Conservation (phyloP, 257 asterid species). For the Przewalskia tangutica region DNA sequence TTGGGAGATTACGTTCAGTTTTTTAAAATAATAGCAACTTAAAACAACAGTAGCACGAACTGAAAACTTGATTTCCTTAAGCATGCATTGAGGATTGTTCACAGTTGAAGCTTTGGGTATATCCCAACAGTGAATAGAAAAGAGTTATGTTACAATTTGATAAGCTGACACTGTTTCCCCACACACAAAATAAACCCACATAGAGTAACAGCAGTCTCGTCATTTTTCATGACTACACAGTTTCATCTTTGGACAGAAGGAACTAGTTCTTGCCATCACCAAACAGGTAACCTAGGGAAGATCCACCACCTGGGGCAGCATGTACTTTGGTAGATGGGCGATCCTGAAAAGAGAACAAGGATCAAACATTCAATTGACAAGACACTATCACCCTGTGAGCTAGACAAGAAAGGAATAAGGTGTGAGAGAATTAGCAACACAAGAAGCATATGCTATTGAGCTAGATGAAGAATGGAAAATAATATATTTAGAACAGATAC, state of each 20-base stretch:
- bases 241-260: neutral
- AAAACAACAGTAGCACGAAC: neutral
- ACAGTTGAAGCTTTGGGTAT: neutral
- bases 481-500: neutral
- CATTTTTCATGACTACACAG: neutral
- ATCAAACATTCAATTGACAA: neutral
- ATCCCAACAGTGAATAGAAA: neutral
- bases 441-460: neutral
- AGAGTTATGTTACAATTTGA: neutral
- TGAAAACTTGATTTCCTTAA: neutral
- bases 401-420: neutral
- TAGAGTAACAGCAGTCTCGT: neutral
- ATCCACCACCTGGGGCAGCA: conserved; percentile 21
- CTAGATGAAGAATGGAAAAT: neutral
- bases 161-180: neutral
- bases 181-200: conserved; percentile 1
- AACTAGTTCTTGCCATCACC: conserved; percentile 3
- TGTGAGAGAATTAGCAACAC: neutral
- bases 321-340: conserved; percentile 21
- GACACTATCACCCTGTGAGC: neutral
- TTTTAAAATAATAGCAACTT: neutral
- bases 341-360: conserved; percentile 9
- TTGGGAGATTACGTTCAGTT: neutral
- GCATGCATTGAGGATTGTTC: neutral
- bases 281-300: conserved; percentile 17